phyloP scores from a whole-genome alignment of 2,329 filamentous ascomycete genomes.

The Biscogniauxia sp. region DNA sequence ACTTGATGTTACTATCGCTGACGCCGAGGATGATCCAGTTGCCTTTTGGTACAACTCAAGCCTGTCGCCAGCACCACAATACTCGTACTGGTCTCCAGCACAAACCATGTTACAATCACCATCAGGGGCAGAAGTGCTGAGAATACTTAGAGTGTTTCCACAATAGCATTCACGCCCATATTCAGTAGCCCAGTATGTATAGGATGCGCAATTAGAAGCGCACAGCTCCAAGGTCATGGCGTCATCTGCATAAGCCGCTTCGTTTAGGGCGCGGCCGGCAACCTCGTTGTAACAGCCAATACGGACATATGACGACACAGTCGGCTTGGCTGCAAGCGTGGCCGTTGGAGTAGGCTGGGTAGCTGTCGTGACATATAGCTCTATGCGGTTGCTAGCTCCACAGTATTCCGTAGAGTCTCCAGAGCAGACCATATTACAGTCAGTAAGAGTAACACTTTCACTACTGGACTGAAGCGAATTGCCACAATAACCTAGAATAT shows the following conservation, averaged over 20 bases:
- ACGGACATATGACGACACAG: slow-evolving; percentile 36
- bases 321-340: slow-evolving; percentile 33
- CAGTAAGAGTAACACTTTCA: slow-evolving; percentile 29
- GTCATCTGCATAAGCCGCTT: slow-evolving; percentile 32
- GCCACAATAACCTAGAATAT: slow-evolving; percentile 44
- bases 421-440: slow-evolving; percentile 41
- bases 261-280: slow-evolving; percentile 36
- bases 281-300: slow-evolving; percentile 42
- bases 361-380: slow-evolving; percentile 42
- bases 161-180: slow-evolving; percentile 42
- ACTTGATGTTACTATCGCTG: slow-evolving; percentile 5
- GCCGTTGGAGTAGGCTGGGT: slow-evolving; percentile 35
- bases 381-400: slow-evolving; percentile 42
- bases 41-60: slow-evolving; percentile 36
- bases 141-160: slow-evolving; percentile 34
- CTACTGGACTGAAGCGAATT: slow-evolving; percentile 38
- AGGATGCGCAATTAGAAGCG: slow-evolving; percentile 35
- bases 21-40: slow-evolving; percentile 13
- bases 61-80: slow-evolving; percentile 38
- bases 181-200: slow-evolving; percentile 38
- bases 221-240: slow-evolving; percentile 40
- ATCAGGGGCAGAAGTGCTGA: slow-evolving; percentile 32
- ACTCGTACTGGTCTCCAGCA: slow-evolving; percentile 35
- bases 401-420: slow-evolving; percentile 42
- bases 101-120: slow-evolving; percentile 39